Evolutionary conservation across 306 rosid genomes (phyloP), one percentile per base, ranked within the genome.

Genomic region (Inga leiocalycina): DNA sequence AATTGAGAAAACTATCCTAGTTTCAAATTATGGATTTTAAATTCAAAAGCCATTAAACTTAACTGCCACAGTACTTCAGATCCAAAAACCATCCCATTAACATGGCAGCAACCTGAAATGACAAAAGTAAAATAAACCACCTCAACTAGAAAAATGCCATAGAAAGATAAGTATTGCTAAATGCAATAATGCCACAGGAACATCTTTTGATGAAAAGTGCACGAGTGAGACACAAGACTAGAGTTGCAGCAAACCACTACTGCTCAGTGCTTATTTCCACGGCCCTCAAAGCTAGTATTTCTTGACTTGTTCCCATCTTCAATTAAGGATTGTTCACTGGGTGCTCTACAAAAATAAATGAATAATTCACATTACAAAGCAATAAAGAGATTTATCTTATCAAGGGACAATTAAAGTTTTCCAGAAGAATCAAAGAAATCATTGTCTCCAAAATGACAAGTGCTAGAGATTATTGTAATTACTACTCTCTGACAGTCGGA

Each of bases 31-130:
- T 76, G 86, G 78, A 89, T 86, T 89, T 87, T 87, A 85, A 80
- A 88, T 83, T 87, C 88, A 83, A 85, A 88, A 92, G 84, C 91
- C 94, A 86, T 90, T 93, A 93, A 96, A 94, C 98, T 92, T 94
- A 94, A 97, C 97, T 94, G 99, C 96, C 94, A 91, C 83, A 70
- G 91, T 86, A 93, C 91, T 91, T 90, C 94, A 87, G 88, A 83
- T 91, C 89, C 90, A 83, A 87, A 88, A 89, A 83, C 84, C 89
- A 89, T 85, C 89, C 88, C 92, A 85, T 78, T 85, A 87, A 92
- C 87, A 88, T 74, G 90, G 89, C 93, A 89, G 97, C 98, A 90
- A 91, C 97, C 96, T 92, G 98, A 88, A 89, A 93, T 86, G 82
- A 89, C 86, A 88, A 76, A 87, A 85, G 87, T 86, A 79, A 76